Evolutionary conservation across 75 land plant genomes (phyloP).

Genomic region (Sequoia sempervirens): DNA sequence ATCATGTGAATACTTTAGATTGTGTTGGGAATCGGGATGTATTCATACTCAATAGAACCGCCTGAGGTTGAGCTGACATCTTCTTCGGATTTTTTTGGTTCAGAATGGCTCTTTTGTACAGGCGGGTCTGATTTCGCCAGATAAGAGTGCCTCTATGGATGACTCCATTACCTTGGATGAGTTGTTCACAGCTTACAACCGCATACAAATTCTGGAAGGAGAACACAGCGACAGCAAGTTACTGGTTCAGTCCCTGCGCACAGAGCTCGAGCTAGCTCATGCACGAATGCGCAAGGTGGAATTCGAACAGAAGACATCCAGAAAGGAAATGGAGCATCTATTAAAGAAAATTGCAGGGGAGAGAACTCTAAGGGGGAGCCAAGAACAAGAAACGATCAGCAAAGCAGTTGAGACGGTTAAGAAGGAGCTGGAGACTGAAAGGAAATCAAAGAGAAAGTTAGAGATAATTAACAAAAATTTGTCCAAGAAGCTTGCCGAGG

Average conservation of each 20-base stretch:
- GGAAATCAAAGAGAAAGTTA: slow-evolving; percentile 10
- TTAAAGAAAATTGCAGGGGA: slow-evolving; percentile 9
- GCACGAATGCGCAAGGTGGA: slow-evolving; percentile 28
- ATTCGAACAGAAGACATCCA: slow-evolving; percentile 11
- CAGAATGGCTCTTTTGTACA: slow-evolving; percentile 25
- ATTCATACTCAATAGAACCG: not conserved
- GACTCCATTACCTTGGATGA: slow-evolving; percentile 9
- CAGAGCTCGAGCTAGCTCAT: slow-evolving; percentile 30
- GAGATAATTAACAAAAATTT: slow-evolving; percentile 11
- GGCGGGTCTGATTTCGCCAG: slow-evolving; percentile 21
- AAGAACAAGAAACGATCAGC: slow-evolving; percentile 13
- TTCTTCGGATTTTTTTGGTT: slow-evolving; percentile 23
- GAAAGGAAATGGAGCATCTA: slow-evolving; percentile 19
- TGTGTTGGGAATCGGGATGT: not conserved
- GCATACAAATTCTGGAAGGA: slow-evolving; percentile 27
- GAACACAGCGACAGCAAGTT: slow-evolving; percentile 17
- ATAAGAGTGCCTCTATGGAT: not conserved
- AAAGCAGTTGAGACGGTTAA: not conserved
- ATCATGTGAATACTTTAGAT: not conserved
- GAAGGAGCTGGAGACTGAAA: slow-evolving; percentile 22
- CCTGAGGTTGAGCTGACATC: slow-evolving; percentile 30
- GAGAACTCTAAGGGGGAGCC: slow-evolving; percentile 9
- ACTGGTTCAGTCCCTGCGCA: slow-evolving; percentile 12
- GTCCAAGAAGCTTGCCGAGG: slow-evolving; percentile 9
- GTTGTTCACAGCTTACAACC: slow-evolving; percentile 23